A percentile compares a stretch with the other conserved stretches of the same genome.
These are phyloP conservation scores for Lotus japonicus DNA, from an alignment of 306 rosid species.

Conservation along the genomic window DNA sequence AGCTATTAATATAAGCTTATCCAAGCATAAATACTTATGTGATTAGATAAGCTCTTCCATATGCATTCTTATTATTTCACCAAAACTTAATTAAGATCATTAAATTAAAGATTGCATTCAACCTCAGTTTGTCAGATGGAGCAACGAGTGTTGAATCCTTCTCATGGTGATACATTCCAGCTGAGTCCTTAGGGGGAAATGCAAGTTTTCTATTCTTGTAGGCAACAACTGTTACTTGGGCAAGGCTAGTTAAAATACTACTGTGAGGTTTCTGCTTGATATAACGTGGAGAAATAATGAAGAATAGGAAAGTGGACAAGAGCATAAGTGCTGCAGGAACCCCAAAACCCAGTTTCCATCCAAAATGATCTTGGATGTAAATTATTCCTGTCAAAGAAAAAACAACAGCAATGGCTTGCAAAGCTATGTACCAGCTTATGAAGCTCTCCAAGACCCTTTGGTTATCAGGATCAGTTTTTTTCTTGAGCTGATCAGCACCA, in stretches of 20 bases:
- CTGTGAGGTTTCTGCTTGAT: constrained; percentile 28
- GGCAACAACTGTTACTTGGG: constrained; percentile 33
- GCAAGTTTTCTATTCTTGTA: constrained; percentile 41
- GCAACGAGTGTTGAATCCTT: constrained; percentile 32
- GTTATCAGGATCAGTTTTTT: constrained; percentile 31
- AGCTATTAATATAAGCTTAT: no score
- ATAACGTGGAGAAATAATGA: constrained; percentile 47
- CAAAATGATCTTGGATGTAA: constrained; percentile 48
- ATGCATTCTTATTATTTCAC: no score
- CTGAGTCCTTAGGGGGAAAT: constrained; percentile 26
- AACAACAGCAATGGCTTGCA: constrained; percentile 33
- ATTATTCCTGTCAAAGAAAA: constrained; percentile 51
- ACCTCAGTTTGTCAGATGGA: constrained; percentile 64
- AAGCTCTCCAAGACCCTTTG: constrained; percentile 46
- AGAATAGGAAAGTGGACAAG: constrained; percentile 36
- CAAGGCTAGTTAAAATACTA: constrained; percentile 53
- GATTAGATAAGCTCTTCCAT: no score
- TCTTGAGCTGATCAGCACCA: constrained; percentile 61
- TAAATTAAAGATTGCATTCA: not conserved
- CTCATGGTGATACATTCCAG: constrained; percentile 28
- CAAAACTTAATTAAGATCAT: no score
- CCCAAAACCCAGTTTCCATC: constrained; percentile 68
- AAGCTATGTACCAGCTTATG: constrained; percentile 62
- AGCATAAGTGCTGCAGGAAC: constrained; percentile 55
- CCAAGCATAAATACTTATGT: no score